Evolutionary conservation across 2,329 filamentous ascomycete genomes (phyloP).

Genomic region (Ilyonectria sp.): DNA sequence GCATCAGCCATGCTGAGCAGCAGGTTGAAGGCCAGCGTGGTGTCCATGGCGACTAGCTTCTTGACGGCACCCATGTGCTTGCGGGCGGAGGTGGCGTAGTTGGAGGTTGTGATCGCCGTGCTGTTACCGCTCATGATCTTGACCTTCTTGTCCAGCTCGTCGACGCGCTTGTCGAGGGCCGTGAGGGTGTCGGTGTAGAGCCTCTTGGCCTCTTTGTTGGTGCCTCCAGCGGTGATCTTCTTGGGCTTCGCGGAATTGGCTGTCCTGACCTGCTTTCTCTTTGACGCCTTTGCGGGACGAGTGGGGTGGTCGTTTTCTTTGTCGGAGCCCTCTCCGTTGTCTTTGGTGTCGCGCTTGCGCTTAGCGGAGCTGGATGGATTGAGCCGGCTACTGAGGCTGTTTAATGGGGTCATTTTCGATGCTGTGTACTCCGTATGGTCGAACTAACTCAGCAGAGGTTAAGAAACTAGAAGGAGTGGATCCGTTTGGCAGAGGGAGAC

Average conservation of each 20-base stretch:
- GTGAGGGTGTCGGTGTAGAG: conserved; percentile 7
- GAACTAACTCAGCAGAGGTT: no score
- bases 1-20: conserved; percentile 11
- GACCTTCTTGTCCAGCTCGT: conserved; percentile 6
- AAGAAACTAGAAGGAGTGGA: no score
- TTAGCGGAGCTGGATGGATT: conserved; percentile 1
- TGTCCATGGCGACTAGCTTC: conserved; percentile 1
- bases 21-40: conserved; percentile 6
- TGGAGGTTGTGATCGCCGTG: conserved; percentile 4
- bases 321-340: background rate
- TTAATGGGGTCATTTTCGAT: background rate
- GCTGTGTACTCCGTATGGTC: no score
- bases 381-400: background rate
- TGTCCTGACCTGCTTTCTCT: no score
- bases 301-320: conserved; percentile 6
- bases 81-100: background rate
- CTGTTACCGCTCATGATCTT: conserved; percentile 3
- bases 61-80: conserved; percentile 12
- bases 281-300: background rate
- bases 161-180: conserved; percentile 8
- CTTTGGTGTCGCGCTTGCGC: conserved; percentile 3
- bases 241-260: background rate
- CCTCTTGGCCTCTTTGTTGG: conserved; percentile 2
- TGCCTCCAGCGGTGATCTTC: background rate
- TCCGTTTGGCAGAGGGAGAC: no score